Base-by-base conservation (phyloP, 768 basidiomycete genomes). In the Boletus bicolor region DNA sequence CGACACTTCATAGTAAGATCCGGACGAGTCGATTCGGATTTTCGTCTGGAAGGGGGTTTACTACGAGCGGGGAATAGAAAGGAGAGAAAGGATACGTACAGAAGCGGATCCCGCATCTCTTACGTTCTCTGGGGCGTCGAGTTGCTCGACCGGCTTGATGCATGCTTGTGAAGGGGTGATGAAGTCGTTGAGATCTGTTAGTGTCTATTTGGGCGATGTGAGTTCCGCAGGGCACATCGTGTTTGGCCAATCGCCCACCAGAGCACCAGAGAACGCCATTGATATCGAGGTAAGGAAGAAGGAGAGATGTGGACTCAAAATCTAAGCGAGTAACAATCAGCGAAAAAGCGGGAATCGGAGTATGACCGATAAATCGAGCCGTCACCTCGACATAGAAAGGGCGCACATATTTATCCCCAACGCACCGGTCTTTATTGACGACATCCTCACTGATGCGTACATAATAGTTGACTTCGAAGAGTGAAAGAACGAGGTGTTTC, bases 121-220 rank as follows among this genome's bases (percentile, higher is more conserved):
- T 14, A 61, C 48, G 5, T 66, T 81, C 70, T 75, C 81, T 70
- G 66, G 65, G 38, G 58, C 51, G 43, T 81, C 79, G 9, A 74
- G 71, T 56, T 80, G 76, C 63, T 85, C 79, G 24, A 98, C 93
- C 0, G 97, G 96, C 67, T 98, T 97, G 74, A 98, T 98, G 73
- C 97, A 99, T 19, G 90, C 90, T 74, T 98, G 96, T 1, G 93
- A 89, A 2, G 97, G 97, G 0, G 92, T 89, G 42, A 99, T 91
- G 71, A 94, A 99, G 73, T 98, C 97, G 70, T 98, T 98, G 48
- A 98, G 80, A 73, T 96, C 95, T 19, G 92, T 93, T 45, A 98
- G 76, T 9, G 89, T 94, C 92, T 94, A 50, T 34, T 55, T 47
- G 11, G 34, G 51, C 48, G 35, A 56, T 45, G 30, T 60, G 56